Base-by-base conservation (phyloP, 371 early-diverging fungal species). In the Saksenaea vasiformis region DNA sequence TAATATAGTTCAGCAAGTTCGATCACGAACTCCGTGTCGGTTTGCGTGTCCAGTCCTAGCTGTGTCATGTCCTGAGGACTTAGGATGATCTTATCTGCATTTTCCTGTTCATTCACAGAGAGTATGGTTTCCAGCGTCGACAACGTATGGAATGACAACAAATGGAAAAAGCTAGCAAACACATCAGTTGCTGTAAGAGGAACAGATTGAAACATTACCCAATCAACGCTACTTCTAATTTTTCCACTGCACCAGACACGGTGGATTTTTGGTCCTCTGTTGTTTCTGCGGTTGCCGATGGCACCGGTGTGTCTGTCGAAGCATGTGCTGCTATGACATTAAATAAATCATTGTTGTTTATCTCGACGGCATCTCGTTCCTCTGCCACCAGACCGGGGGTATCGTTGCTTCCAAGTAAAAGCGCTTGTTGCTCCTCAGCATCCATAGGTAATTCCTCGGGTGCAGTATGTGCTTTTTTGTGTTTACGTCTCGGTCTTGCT, bases 1-100 rank as follows among this genome's bases (percentile, higher is more conserved):
- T 83, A 84, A 58, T 84, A 86, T 7, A 76, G 17, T 13, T 59
- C 58, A 9, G 73, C 70, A n/a, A 86, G 60, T 31, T 77, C 79
- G 28, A 44, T 43, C 1, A 86, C 72, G 71, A 84, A 80, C 0
- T 56, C 65, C 8, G 61, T 64, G 58, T 86, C 86, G 2, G 53
- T 58, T 19, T 43, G 54, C 0, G 80, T 77, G 61, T 85, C 84
- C 27, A 86, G 47, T 0, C 86, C 84, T 24, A 86, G 38, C 22
- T 73, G 64, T 8, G 75, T 70, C 62, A 85, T 67, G 39, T 85
- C 83, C 22, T 74, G 70, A 9, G 77, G 70, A 14, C 70, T 60
- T 5, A 83, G 39, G 10, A 56, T 38, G 17, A 74, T 55, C 5
- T 60, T 51, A 8, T 66, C 67, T 15, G 28, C 41, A 11, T 64